Conservation (phyloP, 73 alveolate species). For the Diophrys sp. region DNA sequence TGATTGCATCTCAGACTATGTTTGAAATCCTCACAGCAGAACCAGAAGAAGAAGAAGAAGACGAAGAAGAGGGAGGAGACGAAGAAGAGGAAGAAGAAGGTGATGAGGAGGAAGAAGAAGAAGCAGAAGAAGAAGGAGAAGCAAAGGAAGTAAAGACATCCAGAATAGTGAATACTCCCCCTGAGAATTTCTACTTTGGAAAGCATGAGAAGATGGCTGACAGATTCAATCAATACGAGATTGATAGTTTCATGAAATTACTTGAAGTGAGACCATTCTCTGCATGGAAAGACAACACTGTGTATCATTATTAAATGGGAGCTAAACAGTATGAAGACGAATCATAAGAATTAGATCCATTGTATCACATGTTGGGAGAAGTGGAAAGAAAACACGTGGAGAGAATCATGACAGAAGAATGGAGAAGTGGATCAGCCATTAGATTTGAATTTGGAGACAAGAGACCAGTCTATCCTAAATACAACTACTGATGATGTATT, state of each 20-base stretch:
- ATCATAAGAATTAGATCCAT: slow-evolving; percentile 52
- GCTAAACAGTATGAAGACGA: slow-evolving; percentile 31
- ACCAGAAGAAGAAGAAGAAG: slow-evolving; percentile 46
- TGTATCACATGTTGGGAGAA: slow-evolving; percentile 51
- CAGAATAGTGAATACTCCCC: neutral
- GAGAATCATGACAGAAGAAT: slow-evolving; percentile 24
- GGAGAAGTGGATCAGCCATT: slow-evolving; percentile 55
- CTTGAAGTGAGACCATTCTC: slow-evolving; percentile 38
- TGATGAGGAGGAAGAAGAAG: slow-evolving; percentile 50
- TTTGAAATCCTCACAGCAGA: slow-evolving; percentile 14
- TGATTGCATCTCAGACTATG: neutral
- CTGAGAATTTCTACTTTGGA: neutral
- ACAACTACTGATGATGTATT: neutral
- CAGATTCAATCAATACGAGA: slow-evolving; percentile 41
- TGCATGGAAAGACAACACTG: slow-evolving; percentile 40
- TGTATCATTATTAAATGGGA: slow-evolving; percentile 41
- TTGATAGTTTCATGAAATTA: slow-evolving; percentile 56
- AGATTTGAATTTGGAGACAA: slow-evolving; percentile 34
- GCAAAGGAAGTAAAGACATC: slow-evolving; percentile 1
- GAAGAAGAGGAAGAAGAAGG: slow-evolving; percentile 43
- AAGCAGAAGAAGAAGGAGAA: slow-evolving; percentile 5
- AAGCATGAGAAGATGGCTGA: slow-evolving; percentile 19
- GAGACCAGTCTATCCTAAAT: slow-evolving; percentile 26
- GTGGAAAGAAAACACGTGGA: slow-evolving; percentile 52
- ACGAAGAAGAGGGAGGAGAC: slow-evolving; percentile 45